phyloP scores from a whole-genome alignment of 1,284 basidiomycete genomes.

The Peniophora sp. region DNA sequence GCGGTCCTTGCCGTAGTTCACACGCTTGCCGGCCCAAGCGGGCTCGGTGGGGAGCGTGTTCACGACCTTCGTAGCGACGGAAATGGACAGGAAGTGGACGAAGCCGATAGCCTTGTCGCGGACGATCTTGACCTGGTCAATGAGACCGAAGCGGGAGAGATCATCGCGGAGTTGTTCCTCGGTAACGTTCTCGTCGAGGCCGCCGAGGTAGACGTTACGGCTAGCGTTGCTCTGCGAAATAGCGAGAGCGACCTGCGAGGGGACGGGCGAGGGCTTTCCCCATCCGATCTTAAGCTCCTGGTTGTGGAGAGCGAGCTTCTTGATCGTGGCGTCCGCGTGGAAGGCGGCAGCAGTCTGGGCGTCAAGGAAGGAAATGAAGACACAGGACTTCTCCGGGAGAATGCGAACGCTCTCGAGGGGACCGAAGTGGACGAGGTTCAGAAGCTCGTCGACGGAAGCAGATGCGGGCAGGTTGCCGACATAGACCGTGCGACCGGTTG shows the following conservation, averaged over 20 bases:
- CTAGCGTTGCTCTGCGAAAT: slow-evolving; percentile 88
- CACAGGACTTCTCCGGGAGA: slow-evolving; percentile 96
- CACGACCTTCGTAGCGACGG: slow-evolving; percentile 89
- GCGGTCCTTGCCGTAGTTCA: slow-evolving; percentile 93
- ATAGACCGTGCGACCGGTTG: slow-evolving; percentile 87
- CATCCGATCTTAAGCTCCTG: slow-evolving; percentile 95
- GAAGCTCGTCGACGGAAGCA: slow-evolving; percentile 93
- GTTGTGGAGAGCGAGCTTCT: slow-evolving; percentile 84
- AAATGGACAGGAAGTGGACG: slow-evolving; percentile 92
- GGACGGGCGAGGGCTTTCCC: slow-evolving; percentile 88
- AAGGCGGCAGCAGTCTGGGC: slow-evolving; percentile 87
- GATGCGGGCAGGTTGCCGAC: slow-evolving; percentile 95
- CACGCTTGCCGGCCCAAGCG: slow-evolving; percentile 87
- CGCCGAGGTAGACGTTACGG: slow-evolving; percentile 90
- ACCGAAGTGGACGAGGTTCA: slow-evolving; percentile 96
- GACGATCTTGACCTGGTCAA: slow-evolving; percentile 97
- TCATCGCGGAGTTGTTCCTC: slow-evolving; percentile 88
- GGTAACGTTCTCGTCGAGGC: slow-evolving; percentile 79
- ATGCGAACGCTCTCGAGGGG: slow-evolving; percentile 94
- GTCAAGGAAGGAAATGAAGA: slow-evolving; percentile 96
- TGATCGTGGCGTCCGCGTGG: slow-evolving; percentile 90
- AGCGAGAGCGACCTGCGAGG: slow-evolving; percentile 75
- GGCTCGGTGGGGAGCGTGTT: slow-evolving; percentile 83
- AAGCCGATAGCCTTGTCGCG: slow-evolving; percentile 97
- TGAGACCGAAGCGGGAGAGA: slow-evolving; percentile 82